These are phyloP conservation scores for Populus hybrid DNA, from an alignment of 441 rosid species.

Conservation along the genomic window DNA sequence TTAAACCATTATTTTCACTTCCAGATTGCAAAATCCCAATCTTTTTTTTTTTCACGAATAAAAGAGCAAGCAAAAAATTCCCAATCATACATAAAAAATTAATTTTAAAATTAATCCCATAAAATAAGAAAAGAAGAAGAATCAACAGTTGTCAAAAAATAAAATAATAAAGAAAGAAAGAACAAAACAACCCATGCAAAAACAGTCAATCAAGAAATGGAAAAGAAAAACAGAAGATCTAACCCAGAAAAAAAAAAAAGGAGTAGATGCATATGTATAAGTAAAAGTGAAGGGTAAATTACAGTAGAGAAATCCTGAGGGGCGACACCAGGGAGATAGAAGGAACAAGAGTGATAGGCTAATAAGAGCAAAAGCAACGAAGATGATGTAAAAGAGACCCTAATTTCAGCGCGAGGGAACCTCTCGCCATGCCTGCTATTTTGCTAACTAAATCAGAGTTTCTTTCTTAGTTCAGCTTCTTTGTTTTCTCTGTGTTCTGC, in stretches of 20 bases:
- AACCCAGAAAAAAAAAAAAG: neutral
- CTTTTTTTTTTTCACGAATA: neutral
- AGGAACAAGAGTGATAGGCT: slow-evolving; percentile 34
- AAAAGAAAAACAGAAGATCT: slow-evolving; percentile 6
- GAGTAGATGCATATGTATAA: neutral
- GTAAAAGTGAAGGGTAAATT: slow-evolving; percentile 2
- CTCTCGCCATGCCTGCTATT: slow-evolving; percentile 45
- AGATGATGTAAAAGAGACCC: slow-evolving; percentile 25
- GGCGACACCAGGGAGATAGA: slow-evolving; percentile 94
- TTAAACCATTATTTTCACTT: neutral
- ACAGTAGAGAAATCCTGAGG: slow-evolving; percentile 78
- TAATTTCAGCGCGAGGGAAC: slow-evolving; percentile 23
- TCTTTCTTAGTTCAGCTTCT: slow-evolving; percentile 1
- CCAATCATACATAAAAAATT: neutral
- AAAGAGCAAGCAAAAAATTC: neutral
- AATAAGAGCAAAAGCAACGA: slow-evolving; percentile 22
- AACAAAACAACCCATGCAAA: neutral
- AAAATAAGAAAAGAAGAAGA: neutral
- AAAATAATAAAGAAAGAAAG: neutral
- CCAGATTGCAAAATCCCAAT: neutral
- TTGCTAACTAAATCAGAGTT: slow-evolving; percentile 18
- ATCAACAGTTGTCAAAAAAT: neutral
- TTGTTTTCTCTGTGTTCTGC: neutral
- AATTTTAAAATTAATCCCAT: neutral
- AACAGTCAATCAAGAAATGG: neutral